Evolutionary conservation across 352 stramenopile genomes (phyloP), one percentile per base, ranked within the genome.

Genomic region (Blastocystis sp.): DNA sequence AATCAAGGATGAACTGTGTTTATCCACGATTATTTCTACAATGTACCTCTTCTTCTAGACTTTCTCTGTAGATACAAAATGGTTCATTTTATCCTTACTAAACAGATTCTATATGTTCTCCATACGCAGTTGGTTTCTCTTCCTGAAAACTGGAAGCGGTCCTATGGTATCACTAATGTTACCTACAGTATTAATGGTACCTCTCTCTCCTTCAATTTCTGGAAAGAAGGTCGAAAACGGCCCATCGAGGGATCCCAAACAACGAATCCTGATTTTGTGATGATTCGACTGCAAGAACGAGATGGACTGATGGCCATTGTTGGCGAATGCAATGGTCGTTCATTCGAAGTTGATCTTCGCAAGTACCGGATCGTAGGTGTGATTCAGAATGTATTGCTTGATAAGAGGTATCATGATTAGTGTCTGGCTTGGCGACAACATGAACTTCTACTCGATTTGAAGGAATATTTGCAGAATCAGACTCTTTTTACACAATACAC

Each of bases 321-420:
- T 5, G 71, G 71, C 6, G 5, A 19, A 24, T 83, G 71, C 71
- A 83, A 83, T 56, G 39, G 58, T 24, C 71, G 71, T 24, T 37
- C 24, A 19, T 83, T 83, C 24, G 24, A 37, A 29, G 71, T 83
- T 14, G 71, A 83, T 46, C 54, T 83, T 21, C 49, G 43, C 24
- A 19, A 66, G 16, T 83, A 83, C 35, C 71, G 71, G 19, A 42
- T 83, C 21, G 42, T 83, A n/a, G 46, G 58, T n/a, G 66, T 83
- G 29, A 21, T 83, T 19, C 49, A 65, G 27, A 42, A 83, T 21
- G 71, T 83, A 65, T 6, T 3, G 19, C 4, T 66, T 6, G 0
- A 46, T 21, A 12, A 27, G 37, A 21, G 19, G 12, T 3, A 67
- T 35, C 0, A 46, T 24, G 4, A n/a, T 1, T 65, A 83, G 71